Conservation (phyloP, 1,284 basidiomycete genomes). For the Boletus smithii region DNA sequence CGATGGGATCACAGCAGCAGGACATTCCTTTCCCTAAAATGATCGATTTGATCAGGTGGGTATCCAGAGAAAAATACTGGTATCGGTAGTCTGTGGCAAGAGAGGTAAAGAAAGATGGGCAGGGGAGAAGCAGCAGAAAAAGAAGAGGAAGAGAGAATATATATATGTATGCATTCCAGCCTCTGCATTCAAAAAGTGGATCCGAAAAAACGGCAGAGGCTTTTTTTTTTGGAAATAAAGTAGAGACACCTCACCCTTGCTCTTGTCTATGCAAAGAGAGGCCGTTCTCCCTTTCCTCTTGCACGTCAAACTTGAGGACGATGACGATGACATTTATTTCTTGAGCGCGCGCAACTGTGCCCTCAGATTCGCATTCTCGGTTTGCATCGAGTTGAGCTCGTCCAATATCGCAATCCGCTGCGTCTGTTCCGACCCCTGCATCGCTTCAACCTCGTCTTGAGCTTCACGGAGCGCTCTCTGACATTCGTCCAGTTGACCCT, state of each 20-base stretch:
- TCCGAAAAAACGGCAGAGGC: not conserved
- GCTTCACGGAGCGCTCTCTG: slow-evolving; percentile 45
- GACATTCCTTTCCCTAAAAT: not conserved
- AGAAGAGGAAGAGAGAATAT: not conserved
- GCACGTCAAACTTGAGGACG: too few species aligned
- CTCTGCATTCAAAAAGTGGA: not conserved
- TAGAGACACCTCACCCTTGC: not conserved
- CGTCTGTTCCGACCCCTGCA: slow-evolving; percentile 61
- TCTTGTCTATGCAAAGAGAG: not conserved
- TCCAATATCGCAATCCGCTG: slow-evolving; percentile 72
- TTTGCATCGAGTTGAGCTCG: slow-evolving; percentile 75
- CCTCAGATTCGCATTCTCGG: slow-evolving; percentile 66
- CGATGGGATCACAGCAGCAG: slow-evolving; percentile 1
- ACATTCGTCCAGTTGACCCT: slow-evolving; percentile 48
- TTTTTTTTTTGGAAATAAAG: not conserved
- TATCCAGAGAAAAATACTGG: slow-evolving; percentile 8
- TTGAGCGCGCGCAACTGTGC: slow-evolving; percentile 64
- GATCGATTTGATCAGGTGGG: slow-evolving; percentile 7
- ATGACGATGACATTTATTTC: too few species aligned
- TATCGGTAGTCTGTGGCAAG: too few species aligned
- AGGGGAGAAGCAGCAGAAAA: too few species aligned
- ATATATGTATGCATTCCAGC: not conserved
- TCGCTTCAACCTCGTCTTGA: slow-evolving; percentile 53
- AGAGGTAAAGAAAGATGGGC: too few species aligned
- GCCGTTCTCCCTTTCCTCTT: not conserved